Percentiles rank a stretch among this genome's conserved stretches.
Conservation (phyloP, 2,329 filamentous ascomycete species). For the Onygenales sp. region DNA sequence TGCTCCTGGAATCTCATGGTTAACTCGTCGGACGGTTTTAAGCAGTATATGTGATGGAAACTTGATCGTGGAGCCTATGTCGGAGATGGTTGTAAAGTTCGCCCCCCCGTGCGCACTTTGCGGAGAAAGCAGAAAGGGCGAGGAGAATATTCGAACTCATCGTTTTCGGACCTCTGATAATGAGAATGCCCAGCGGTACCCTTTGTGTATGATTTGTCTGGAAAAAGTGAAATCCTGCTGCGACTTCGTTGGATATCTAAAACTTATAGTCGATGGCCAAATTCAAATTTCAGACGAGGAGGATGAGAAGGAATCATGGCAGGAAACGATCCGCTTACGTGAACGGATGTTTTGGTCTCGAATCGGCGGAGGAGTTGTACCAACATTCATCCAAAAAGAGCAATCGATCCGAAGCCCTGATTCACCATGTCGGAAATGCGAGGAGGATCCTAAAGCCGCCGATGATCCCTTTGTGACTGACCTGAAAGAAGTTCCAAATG, state of each 20-base stretch:
- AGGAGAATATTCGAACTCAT: conserved; percentile 66
- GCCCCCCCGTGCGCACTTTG: conserved; percentile 72
- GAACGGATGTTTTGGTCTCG: conserved; percentile 98
- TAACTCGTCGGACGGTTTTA: conserved; percentile 76
- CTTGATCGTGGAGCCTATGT: conserved; percentile 81
- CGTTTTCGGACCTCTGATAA: conserved; percentile 83
- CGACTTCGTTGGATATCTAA: conserved; percentile 83
- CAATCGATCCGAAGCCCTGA: not conserved
- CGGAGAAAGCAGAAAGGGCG: conserved; percentile 67
- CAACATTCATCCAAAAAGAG: conserved; percentile 37
- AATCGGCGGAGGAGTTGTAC: conserved; percentile 83
- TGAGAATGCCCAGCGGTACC: conserved; percentile 78
- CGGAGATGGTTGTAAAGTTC: conserved; percentile 44
- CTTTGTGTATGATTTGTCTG: conserved; percentile 82
- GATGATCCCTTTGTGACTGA: not conserved
- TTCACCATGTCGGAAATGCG: not conserved
- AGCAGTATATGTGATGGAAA: conserved; percentile 75
- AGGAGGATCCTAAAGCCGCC: not conserved
- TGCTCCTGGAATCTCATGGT: conserved; percentile 86
- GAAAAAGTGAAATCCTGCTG: conserved; percentile 76
- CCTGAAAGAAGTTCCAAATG: not conserved
- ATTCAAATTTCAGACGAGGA: conserved; percentile 77
- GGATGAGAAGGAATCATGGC: conserved; percentile 82
- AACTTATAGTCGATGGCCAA: conserved; percentile 86
- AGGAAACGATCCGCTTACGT: conserved; percentile 78